These are phyloP conservation scores for Boletus reticuloceps DNA, from an alignment of 768 basidiomycete species.

Conservation along the genomic window DNA sequence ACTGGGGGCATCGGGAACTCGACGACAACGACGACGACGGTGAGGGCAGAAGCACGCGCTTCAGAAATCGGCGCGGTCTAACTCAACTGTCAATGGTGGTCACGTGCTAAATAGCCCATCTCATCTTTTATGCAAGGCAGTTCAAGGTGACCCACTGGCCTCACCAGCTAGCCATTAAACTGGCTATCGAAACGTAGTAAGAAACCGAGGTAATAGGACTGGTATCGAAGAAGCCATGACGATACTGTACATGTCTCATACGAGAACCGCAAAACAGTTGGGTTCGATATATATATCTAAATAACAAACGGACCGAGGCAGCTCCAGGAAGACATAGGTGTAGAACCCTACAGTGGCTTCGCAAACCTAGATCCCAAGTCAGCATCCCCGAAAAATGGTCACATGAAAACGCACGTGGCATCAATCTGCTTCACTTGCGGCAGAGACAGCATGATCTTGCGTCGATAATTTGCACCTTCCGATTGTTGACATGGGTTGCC, in stretches of 20 bases:
- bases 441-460: constrained; percentile 85
- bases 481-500: constrained; percentile 86
- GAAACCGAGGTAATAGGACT: not conserved
- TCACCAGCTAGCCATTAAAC: no score
- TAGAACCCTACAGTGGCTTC: constrained; percentile 92
- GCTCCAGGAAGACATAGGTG: constrained; percentile 11
- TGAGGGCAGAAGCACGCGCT: not conserved
- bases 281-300: constrained; percentile 33
- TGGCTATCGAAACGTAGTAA: not conserved
- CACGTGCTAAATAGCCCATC: constrained; percentile 7
- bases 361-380: constrained; percentile 7
- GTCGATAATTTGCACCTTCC: constrained; percentile 75
- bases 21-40: not conserved
- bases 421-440: constrained; percentile 94
- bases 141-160: no score
- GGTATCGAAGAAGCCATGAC: not conserved
- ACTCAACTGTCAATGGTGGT: not conserved
- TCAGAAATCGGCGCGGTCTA: not conserved
- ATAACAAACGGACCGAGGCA: constrained; percentile 21
- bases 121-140: not conserved
- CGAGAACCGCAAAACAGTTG: not conserved
- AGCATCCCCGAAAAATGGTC: not conserved
- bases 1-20: constrained; percentile 41
- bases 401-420: constrained; percentile 75
- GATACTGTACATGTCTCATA: not conserved